A percentile compares a stretch with the other conserved stretches of the same genome.
Evolutionary conservation across 768 basidiomycete genomes (phyloP).

Genomic region (Daedaleopsis sinensis): DNA sequence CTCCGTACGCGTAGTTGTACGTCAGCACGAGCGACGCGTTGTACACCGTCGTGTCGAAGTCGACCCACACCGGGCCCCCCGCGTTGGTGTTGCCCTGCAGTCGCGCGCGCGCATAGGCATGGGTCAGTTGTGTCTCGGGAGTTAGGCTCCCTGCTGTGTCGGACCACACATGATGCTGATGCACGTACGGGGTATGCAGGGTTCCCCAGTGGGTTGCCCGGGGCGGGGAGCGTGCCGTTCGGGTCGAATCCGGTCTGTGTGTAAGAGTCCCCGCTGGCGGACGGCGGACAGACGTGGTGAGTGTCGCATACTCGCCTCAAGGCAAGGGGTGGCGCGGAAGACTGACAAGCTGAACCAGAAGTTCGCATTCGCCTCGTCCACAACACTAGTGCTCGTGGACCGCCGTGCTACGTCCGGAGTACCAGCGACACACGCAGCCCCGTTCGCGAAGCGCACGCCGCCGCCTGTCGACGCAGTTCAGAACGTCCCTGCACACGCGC

Average conservation of each 20-base stretch:
- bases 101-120: background rate
- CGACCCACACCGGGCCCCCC: conserved; percentile 66
- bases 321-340: background rate
- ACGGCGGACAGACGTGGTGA: background rate
- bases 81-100: conserved; percentile 49
- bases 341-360: conserved; percentile 46
- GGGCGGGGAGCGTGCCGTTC: conserved; percentile 41
- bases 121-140: too few relatives aligned
- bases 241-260: conserved; percentile 58
- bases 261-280: conserved; percentile 56
- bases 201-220: conserved; percentile 55
- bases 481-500: too few relatives aligned
- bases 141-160: too few relatives aligned
- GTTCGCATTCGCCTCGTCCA: too few relatives aligned
- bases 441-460: too few relatives aligned
- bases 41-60: conserved; percentile 50
- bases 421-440: too few relatives aligned
- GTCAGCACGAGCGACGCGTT: conserved; percentile 58
- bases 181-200: conserved; percentile 48
- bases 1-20: conserved; percentile 70
- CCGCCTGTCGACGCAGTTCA: too few relatives aligned
- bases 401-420: too few relatives aligned
- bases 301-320: background rate
- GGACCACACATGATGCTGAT: background rate
- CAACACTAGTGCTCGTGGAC: conserved; percentile 48